A percentile compares a stretch with the other conserved stretches of the same genome.
phyloP scores from a whole-genome alignment of 148 eudicot species.

The Fagopyrum tataricum region DNA sequence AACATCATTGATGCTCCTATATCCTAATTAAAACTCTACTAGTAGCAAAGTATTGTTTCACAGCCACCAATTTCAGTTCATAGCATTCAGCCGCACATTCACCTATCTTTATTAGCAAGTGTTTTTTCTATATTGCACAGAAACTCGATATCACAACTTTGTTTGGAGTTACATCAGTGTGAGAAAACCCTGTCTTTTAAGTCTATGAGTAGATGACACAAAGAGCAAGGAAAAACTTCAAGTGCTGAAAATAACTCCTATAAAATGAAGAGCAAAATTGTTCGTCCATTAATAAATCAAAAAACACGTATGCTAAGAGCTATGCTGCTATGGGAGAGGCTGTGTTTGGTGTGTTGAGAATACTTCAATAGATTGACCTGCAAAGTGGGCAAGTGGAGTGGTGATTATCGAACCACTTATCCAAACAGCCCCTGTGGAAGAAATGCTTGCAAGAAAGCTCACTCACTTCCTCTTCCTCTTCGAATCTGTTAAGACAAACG shows the following conservation, averaged over 20 bases:
- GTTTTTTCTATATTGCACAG: background rate
- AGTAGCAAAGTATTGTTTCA: background rate
- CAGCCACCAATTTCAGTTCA: background rate
- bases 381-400: slow-evolving; percentile 77
- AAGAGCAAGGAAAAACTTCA: background rate
- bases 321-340: background rate
- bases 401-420: slow-evolving; percentile 63
- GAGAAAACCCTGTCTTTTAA: background rate
- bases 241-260: too few relatives aligned
- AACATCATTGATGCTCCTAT: background rate
- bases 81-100: slow-evolving; percentile 3
- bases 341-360: background rate
- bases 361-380: slow-evolving; percentile 34
- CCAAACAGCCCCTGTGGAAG: slow-evolving; percentile 62
- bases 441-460: slow-evolving; percentile 79
- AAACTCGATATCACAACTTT: background rate
- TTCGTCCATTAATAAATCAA: background rate
- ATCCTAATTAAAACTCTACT: too few relatives aligned
- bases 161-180: background rate
- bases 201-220: background rate
- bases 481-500: slow-evolving; percentile 54
- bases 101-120: background rate
- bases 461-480: slow-evolving; percentile 56
- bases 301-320: background rate
- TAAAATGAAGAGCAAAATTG: background rate